Evolutionary conservation across 331 rosid genomes (phyloP).

Genomic region (Phaseolus coccineus): DNA sequence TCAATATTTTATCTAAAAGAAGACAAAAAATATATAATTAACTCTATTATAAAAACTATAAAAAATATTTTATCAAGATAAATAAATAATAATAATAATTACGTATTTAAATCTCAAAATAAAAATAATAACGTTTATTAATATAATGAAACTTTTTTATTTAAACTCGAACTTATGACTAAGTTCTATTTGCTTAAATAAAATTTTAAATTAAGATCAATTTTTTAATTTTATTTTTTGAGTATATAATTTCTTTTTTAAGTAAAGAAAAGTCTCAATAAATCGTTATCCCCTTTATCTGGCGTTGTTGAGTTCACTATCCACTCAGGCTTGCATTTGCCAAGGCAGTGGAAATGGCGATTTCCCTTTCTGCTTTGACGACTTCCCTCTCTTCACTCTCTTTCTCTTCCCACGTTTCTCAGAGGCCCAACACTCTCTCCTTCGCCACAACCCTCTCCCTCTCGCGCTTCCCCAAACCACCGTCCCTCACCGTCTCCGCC

Average conservation of each 20-base stretch:
- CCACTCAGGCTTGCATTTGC: conserved; percentile 17
- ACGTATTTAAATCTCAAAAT: too few species aligned
- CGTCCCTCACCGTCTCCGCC: conserved; percentile 62
- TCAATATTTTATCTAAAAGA: too few species aligned
- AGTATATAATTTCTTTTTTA: too few species aligned
- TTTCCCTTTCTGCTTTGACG: conserved; percentile 62
- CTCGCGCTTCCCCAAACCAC: conserved; percentile 40
- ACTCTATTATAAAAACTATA: too few species aligned
- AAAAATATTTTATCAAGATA: too few species aligned
- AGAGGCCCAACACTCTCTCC: conserved; percentile 53
- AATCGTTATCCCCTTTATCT: conserved; percentile 44
- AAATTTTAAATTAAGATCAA: too few species aligned
- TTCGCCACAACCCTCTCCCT: conserved; percentile 51
- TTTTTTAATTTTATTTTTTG: too few species aligned
- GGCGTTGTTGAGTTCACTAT: neutral
- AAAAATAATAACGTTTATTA: too few species aligned
- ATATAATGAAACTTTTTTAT: too few species aligned
- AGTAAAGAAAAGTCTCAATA: neutral
- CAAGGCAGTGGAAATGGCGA: conserved; percentile 54
- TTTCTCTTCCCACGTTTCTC: conserved; percentile 75
- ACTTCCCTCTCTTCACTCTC: conserved; percentile 78
- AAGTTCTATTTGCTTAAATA: neutral
- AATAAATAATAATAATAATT: too few species aligned
- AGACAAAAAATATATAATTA: too few species aligned
- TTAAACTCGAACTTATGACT: too few species aligned